Percentiles rank a stretch among this genome's conserved stretches.
Conservation (phyloP, 1,139 yeast species). For the Magnusiomyces suaveolens region DNA sequence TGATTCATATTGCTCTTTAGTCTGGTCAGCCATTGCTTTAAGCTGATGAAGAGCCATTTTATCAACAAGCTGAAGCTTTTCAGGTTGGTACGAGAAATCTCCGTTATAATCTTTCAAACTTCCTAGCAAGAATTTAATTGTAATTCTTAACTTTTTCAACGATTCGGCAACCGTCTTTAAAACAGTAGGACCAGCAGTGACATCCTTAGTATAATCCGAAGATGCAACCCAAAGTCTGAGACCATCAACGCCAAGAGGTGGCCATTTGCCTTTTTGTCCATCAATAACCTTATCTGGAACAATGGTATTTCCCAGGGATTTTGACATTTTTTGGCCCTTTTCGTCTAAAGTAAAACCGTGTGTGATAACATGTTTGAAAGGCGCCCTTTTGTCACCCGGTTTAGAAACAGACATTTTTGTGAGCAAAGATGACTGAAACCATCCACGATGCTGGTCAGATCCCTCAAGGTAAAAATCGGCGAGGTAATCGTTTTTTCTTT, state of each 20-base stretch:
- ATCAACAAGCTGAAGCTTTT: conserved; percentile 40
- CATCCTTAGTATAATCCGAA: conserved; percentile 74
- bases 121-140: conserved; percentile 73
- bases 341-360: conserved; percentile 91
- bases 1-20: conserved; percentile 41
- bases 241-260: conserved; percentile 85
- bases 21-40: conserved; percentile 38
- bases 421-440: conserved; percentile 92
- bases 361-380: conserved; percentile 68
- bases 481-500: conserved; percentile 28
- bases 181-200: conserved; percentile 62
- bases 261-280: conserved; percentile 52
- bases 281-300: conserved; percentile 58
- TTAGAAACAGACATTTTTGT: conserved; percentile 53
- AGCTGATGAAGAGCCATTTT: conserved; percentile 52
- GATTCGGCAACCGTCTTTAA: conserved; percentile 69
- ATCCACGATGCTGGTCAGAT: conserved; percentile 94
- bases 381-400: conserved; percentile 37
- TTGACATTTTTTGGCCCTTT: conserved; percentile 85
- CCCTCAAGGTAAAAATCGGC: conserved; percentile 90
- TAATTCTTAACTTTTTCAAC: conserved; percentile 70
- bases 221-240: conserved; percentile 86
- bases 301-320: conserved; percentile 77
- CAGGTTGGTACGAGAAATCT: conserved; percentile 2
- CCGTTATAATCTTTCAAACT: conserved; percentile 20